Percentiles rank a stretch among this genome's conserved stretches.
Evolutionary conservation across 768 basidiomycete species (phyloP).

Genomic region (Tricholoma sp.): DNA sequence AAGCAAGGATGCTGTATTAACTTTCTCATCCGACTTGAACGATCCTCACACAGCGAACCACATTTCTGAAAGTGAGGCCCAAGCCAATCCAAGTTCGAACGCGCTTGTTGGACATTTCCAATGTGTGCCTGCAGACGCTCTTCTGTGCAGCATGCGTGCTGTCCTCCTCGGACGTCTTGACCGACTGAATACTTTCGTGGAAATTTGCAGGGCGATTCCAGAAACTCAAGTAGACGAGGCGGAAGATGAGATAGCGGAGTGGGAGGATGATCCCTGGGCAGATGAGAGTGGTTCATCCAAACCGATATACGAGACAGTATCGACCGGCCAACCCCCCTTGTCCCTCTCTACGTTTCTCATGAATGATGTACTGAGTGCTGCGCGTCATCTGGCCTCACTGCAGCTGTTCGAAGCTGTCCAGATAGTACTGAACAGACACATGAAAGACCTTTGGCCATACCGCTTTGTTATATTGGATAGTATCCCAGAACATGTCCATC

Average conservation of each 20-base stretch:
- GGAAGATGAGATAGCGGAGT: slow-evolving; percentile 56
- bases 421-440: slow-evolving; percentile 55
- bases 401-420: slow-evolving; percentile 55
- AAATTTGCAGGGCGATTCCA: slow-evolving; percentile 45
- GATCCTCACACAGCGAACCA: background rate
- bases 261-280: slow-evolving; percentile 79
- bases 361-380: slow-evolving; percentile 49
- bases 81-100: slow-evolving; percentile 7
- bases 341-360: slow-evolving; percentile 61
- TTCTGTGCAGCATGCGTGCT: slow-evolving; percentile 59
- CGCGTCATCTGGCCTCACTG: slow-evolving; percentile 62
- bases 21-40: slow-evolving; percentile 8
- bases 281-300: slow-evolving; percentile 30
- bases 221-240: slow-evolving; percentile 27
- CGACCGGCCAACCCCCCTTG: slow-evolving; percentile 35
- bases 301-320: slow-evolving; percentile 19
- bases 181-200: slow-evolving; percentile 65
- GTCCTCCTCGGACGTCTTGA: slow-evolving; percentile 67
- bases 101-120: slow-evolving; percentile 51
- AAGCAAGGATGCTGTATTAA: slow-evolving; percentile 31
- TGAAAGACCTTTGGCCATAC: slow-evolving; percentile 54
- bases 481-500: slow-evolving; percentile 70
- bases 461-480: slow-evolving; percentile 67
- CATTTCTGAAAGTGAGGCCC: background rate
- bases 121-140: slow-evolving; percentile 53